Evolutionary conservation across 495 filamentous ascomycete species (phyloP).

Genomic region (Penicillium tannophilum): DNA sequence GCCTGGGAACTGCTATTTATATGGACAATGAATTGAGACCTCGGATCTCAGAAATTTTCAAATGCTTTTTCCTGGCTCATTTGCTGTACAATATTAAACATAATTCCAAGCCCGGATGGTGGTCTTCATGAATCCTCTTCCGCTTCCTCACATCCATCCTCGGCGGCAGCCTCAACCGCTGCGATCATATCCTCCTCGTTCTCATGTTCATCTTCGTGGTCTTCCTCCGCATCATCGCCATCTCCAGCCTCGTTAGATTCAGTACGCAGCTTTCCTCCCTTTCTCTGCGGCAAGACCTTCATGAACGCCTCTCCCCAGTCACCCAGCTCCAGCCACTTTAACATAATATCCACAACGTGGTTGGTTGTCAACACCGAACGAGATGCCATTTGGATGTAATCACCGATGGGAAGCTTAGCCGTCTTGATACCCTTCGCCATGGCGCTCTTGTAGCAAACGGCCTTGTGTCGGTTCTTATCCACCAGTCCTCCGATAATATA

Average conservation of each 20-base stretch:
- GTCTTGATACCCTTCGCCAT: constrained; percentile 74
- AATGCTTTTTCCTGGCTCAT: too few species aligned
- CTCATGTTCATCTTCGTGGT: constrained; percentile 33
- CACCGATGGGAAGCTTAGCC: constrained; percentile 87
- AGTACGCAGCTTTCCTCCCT: constrained; percentile 65
- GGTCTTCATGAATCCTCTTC: background rate
- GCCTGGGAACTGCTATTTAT: too few species aligned
- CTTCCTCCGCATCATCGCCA: constrained; percentile 26
- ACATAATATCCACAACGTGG: constrained; percentile 95
- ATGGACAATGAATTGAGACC: too few species aligned
- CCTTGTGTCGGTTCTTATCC: constrained; percentile 94
- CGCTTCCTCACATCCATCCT: constrained; percentile 11
- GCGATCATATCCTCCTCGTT: constrained; percentile 28
- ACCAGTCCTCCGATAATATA: constrained; percentile 96
- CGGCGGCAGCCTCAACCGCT: constrained; percentile 8
- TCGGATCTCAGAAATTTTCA: too few species aligned
- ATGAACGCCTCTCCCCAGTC: constrained; percentile 92
- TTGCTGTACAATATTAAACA: too few species aligned
- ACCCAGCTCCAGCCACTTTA: constrained; percentile 81
- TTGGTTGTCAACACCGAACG: constrained; percentile 86
- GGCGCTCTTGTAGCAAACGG: constrained; percentile 84
- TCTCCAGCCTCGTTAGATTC: constrained; percentile 22
- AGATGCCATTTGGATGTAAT: constrained; percentile 86
- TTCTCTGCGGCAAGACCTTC: constrained; percentile 79
- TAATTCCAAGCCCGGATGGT: too few species aligned